These are phyloP conservation scores for Aspergillus steynii DNA, from an alignment of 495 filamentous ascomycete species.

Conservation along the genomic window DNA sequence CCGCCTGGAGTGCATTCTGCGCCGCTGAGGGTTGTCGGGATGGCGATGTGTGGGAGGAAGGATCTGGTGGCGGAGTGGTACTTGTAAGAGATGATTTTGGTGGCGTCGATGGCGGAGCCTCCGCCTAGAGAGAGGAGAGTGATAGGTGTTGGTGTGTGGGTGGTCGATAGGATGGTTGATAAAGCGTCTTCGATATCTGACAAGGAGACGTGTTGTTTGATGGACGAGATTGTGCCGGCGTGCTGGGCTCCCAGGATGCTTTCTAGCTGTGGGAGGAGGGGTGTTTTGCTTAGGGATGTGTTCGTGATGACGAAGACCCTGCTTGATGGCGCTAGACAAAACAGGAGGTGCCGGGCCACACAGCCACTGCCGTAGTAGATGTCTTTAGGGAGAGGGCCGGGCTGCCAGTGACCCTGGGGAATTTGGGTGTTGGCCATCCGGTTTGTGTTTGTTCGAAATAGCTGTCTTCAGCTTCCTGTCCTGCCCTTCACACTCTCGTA, in stretches of 20 bases:
- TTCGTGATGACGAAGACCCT: constrained; percentile 9
- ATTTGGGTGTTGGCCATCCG: too few species aligned
- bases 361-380: not conserved
- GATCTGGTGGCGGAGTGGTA: not conserved
- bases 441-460: too few species aligned
- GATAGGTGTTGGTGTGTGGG: not conserved
- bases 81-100: constrained; percentile 4
- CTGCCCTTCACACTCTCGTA: too few species aligned
- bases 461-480: too few species aligned
- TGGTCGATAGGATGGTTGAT: not conserved
- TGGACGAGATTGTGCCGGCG: constrained; percentile 1
- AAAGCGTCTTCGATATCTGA: constrained; percentile 3
- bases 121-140: constrained; percentile 1
- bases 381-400: not conserved
- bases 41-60: constrained; percentile 7
- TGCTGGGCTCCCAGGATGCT: not conserved
- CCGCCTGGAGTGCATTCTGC: constrained; percentile 9
- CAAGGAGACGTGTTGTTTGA: constrained; percentile 5
- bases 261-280: constrained; percentile 6
- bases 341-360: not conserved
- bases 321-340: not conserved
- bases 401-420: not conserved
- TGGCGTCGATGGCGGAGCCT: constrained; percentile 8
- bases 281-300: constrained; percentile 10
- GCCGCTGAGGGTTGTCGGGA: constrained; percentile 9